Conservation (phyloP, 768 basidiomycete genomes). For the Baorangia bicolor region DNA sequence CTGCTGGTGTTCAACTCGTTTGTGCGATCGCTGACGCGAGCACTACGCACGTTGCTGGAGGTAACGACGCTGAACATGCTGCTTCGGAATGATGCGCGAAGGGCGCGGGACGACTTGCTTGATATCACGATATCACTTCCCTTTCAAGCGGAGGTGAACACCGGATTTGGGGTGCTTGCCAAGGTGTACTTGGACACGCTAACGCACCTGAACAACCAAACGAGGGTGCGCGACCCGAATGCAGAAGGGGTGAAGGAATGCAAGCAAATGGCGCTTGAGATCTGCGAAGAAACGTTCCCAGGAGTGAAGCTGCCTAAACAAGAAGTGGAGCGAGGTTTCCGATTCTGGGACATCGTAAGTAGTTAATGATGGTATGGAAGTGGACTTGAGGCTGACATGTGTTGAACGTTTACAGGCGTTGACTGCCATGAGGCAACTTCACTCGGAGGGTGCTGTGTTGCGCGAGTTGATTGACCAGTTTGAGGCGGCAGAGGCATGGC, state of each 20-base stretch:
- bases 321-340: constrained; percentile 94
- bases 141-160: constrained; percentile 96
- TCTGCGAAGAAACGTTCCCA: constrained; percentile 92
- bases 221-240: constrained; percentile 73
- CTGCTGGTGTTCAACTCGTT: constrained; percentile 98
- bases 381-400: constrained; percentile 28
- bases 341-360: constrained; percentile 98
- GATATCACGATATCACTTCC: constrained; percentile 92
- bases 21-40: constrained; percentile 86
- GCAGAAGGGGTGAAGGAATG: constrained; percentile 78
- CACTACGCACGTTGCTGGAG: constrained; percentile 87
- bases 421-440: constrained; percentile 86
- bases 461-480: constrained; percentile 93
- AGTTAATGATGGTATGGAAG: constrained; percentile 9
- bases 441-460: constrained; percentile 76
- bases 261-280: constrained; percentile 83
- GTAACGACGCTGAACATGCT: constrained; percentile 92
- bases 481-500: constrained; percentile 92
- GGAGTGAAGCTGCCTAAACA: constrained; percentile 83
- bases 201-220: constrained; percentile 81
- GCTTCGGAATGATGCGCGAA: constrained; percentile 81
- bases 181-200: constrained; percentile 96
- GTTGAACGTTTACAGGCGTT: constrained; percentile 54
- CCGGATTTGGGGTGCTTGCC: constrained; percentile 94
- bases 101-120: constrained; percentile 85